phyloP scores from a whole-genome alignment of 1,284 basidiomycete species.

The Afroboletus lepidellus region DNA sequence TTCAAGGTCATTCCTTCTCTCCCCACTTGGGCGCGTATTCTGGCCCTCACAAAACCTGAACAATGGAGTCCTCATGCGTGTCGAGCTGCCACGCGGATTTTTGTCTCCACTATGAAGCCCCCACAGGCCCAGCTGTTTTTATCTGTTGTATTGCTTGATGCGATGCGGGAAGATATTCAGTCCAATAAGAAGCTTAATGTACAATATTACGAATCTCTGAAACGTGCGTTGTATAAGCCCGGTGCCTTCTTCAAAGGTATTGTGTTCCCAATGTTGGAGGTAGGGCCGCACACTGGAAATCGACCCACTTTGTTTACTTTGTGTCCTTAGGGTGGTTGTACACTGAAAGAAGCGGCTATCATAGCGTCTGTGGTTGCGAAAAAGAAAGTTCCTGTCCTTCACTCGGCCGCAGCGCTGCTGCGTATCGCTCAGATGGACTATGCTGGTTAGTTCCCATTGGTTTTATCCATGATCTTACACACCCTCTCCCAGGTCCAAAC shows the following conservation, averaged over 20 bases:
- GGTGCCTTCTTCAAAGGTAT: constrained; percentile 99
- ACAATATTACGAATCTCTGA: constrained; percentile 92
- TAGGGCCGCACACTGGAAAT: constrained; percentile 38
- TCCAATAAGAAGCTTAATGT: constrained; percentile 87
- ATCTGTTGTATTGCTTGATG: constrained; percentile 89
- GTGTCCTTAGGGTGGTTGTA: constrained; percentile 54
- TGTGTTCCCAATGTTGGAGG: constrained; percentile 93
- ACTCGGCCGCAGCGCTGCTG: constrained; percentile 93
- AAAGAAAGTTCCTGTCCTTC: constrained; percentile 92
- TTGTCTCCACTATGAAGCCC: constrained; percentile 96
- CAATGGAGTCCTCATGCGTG: constrained; percentile 96
- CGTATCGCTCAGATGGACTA: constrained; percentile 98
- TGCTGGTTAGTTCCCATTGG: constrained; percentile 50
- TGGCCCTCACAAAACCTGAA: constrained; percentile 91
- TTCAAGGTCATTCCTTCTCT: constrained; percentile 99
- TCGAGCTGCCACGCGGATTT: constrained; percentile 91
- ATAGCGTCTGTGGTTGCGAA: constrained; percentile 90
- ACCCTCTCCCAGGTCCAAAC: constrained; percentile 67
- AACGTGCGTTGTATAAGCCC: constrained; percentile 93
- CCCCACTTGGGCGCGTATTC: constrained; percentile 93
- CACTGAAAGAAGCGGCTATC: constrained; percentile 94
- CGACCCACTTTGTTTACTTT: constrained; percentile 1
- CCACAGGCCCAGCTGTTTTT: constrained; percentile 93
- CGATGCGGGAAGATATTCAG: constrained; percentile 87
- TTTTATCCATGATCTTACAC: neutral